These are phyloP conservation scores for Cercophora samala DNA, from an alignment of 495 filamentous ascomycete genomes.

Conservation along the genomic window DNA sequence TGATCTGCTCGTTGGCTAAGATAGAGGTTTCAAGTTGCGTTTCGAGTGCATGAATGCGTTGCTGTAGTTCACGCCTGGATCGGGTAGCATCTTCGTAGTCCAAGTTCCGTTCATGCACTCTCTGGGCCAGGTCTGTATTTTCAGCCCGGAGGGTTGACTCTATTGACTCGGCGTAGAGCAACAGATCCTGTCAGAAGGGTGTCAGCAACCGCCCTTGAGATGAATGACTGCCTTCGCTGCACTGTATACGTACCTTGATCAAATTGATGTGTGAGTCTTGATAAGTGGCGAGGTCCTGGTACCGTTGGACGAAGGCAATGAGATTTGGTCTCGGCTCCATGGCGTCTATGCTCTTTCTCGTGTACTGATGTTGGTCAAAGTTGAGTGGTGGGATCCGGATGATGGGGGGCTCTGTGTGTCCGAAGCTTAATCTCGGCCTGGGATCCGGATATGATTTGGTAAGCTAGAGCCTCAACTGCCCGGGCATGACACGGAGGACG, in stretches of 20 bases:
- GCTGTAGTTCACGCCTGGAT: slow-evolving; percentile 44
- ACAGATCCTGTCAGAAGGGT: slow-evolving; percentile 38
- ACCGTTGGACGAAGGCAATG: slow-evolving; percentile 41
- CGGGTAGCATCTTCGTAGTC: slow-evolving; percentile 43
- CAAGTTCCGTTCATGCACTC: slow-evolving; percentile 38
- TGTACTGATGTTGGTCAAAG: neutral
- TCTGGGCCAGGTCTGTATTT: slow-evolving; percentile 33
- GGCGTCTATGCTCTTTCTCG: neutral
- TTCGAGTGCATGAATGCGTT: slow-evolving; percentile 37
- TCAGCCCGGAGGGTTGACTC: slow-evolving; percentile 39
- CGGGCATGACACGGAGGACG: neutral
- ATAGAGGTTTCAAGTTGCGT: slow-evolving; percentile 26
- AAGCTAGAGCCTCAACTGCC: neutral
- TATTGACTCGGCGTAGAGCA: slow-evolving; percentile 37
- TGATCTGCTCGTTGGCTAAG: slow-evolving; percentile 35
- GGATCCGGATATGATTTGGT: neutral
- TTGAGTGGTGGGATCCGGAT: neutral
- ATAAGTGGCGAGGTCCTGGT: slow-evolving; percentile 35
- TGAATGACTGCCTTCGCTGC: neutral
- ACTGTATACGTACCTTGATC: slow-evolving; percentile 32
- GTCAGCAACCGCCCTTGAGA: neutral
- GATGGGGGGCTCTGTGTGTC: neutral
- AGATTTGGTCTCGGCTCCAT: slow-evolving; percentile 5
- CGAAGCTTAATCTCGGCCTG: neutral
- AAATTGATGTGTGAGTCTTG: slow-evolving; percentile 38